These are phyloP conservation scores for Zizania latifolia DNA, from an alignment of 176 grass and related monocot genomes.

Conservation along the genomic window DNA sequence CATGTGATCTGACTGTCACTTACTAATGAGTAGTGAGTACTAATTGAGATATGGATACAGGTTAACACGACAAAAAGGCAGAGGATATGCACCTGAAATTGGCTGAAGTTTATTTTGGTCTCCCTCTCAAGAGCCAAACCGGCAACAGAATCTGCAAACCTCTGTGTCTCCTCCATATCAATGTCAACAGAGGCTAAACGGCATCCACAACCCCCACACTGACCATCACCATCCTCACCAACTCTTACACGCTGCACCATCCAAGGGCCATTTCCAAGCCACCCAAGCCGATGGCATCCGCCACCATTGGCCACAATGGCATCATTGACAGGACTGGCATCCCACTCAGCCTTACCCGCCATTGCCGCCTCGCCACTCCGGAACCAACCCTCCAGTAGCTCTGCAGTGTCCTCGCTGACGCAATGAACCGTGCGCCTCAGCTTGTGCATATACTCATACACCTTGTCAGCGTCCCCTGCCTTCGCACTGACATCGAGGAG, in stretches of 20 bases:
- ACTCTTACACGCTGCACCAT: conserved; percentile 39
- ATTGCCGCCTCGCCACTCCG: conserved; percentile 9
- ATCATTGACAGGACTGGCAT: conserved; percentile 24
- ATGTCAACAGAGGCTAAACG: conserved; percentile 60
- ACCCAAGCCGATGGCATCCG: conserved; percentile 64
- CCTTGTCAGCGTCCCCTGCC: conserved; percentile 42
- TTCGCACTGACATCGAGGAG: conserved; percentile 53
- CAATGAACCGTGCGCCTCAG: conserved; percentile 40
- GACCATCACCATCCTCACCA: conserved; percentile 12
- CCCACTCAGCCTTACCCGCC: conserved; percentile 17
- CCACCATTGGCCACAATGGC: conserved; percentile 59
- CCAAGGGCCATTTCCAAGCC: conserved; percentile 55
- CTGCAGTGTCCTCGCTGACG: conserved; percentile 25
- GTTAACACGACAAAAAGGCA: background rate
- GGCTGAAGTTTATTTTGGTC: conserved; percentile 66
- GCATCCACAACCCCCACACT: conserved; percentile 37
- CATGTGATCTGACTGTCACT: background rate
- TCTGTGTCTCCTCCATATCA: conserved; percentile 32
- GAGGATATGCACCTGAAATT: conserved; percentile 53
- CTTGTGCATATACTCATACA: conserved; percentile 78
- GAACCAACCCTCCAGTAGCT: conserved; percentile 58
- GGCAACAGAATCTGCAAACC: conserved; percentile 70
- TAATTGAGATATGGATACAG: background rate
- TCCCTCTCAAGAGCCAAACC: conserved; percentile 77
- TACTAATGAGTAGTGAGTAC: background rate